Evolutionary conservation across 768 basidiomycete species (phyloP).

Genomic region (Epithele typhae): DNA sequence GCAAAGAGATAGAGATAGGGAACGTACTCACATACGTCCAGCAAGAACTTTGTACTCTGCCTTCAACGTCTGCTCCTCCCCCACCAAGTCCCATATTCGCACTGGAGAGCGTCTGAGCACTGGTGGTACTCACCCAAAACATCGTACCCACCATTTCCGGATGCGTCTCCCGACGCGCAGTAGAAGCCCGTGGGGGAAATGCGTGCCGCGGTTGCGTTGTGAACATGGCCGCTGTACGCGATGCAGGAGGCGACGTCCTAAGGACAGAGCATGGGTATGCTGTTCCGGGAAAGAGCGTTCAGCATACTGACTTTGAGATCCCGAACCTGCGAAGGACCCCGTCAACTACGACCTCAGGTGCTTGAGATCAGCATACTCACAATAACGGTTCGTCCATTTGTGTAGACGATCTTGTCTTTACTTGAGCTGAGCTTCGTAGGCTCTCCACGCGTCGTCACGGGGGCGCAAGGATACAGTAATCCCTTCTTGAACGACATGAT

Average conservation of each 20-base stretch:
- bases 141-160: conserved; percentile 63
- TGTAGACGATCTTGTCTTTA: conserved; percentile 82
- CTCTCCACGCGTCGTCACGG: conserved; percentile 59
- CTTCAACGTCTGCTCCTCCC: conserved; percentile 79
- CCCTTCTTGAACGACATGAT: conserved; percentile 49
- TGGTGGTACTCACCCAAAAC: neutral
- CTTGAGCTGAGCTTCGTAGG: conserved; percentile 69
- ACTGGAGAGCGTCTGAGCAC: conserved; percentile 39
- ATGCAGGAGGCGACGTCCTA: conserved; percentile 64
- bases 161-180: conserved; percentile 84
- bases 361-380: conserved; percentile 40
- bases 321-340: conserved; percentile 51
- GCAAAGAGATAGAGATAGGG: neutral
- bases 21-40: conserved; percentile 60
- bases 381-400: conserved; percentile 80
- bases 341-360: neutral
- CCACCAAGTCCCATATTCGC: conserved; percentile 89
- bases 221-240: conserved; percentile 76
- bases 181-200: conserved; percentile 94
- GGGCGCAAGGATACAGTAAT: conserved; percentile 63
- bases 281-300: neutral
- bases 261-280: no score
- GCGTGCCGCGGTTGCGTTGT: conserved; percentile 83
- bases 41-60: conserved; percentile 74
- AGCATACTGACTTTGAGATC: conserved; percentile 68